Percentiles rank a stretch among this genome's conserved stretches.
Conservation (phyloP, 2,329 filamentous ascomycete species). For the Thielaviopsis punctulata region DNA sequence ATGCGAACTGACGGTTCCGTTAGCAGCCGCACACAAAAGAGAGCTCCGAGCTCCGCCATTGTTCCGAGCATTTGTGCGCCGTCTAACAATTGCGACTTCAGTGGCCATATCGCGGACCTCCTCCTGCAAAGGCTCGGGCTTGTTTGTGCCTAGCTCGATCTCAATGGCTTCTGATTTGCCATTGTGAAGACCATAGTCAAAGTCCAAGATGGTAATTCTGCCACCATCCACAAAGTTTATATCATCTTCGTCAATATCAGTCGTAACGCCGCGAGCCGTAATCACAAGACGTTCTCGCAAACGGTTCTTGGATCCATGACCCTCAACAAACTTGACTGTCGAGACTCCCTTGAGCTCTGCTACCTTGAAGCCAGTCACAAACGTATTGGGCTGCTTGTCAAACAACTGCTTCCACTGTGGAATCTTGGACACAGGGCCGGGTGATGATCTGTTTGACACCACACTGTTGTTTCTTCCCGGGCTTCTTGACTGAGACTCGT, state of each 20-base stretch:
- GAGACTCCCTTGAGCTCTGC: slow-evolving; percentile 48
- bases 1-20: slow-evolving; percentile 17
- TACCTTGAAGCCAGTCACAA: slow-evolving; percentile 50
- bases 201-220: slow-evolving; percentile 55
- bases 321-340: slow-evolving; percentile 54
- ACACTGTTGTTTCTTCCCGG: slow-evolving; percentile 21
- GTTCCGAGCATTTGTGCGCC: slow-evolving; percentile 52
- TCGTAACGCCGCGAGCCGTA: slow-evolving; percentile 52
- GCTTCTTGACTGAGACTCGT: slow-evolving; percentile 8
- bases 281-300: slow-evolving; percentile 45
- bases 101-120: slow-evolving; percentile 57
- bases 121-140: slow-evolving; percentile 55
- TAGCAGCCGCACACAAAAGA: slow-evolving; percentile 33
- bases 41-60: slow-evolving; percentile 29
- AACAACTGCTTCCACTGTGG: slow-evolving; percentile 54
- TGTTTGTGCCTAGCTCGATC: slow-evolving; percentile 56
- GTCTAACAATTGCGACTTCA: slow-evolving; percentile 62
- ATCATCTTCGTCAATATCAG: slow-evolving; percentile 49
- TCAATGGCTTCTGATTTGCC: slow-evolving; percentile 39
- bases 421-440: slow-evolving; percentile 21
- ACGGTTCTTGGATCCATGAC: slow-evolving; percentile 27
- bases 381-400: slow-evolving; percentile 51
- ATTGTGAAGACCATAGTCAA: slow-evolving; percentile 43
- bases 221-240: slow-evolving; percentile 66
- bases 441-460: slow-evolving; percentile 14